Percentiles rank a stretch among this genome's conserved stretches.
These are phyloP conservation scores for Linum usitatissimum DNA, from an alignment of 345 rosid species.

Conservation along the genomic window DNA sequence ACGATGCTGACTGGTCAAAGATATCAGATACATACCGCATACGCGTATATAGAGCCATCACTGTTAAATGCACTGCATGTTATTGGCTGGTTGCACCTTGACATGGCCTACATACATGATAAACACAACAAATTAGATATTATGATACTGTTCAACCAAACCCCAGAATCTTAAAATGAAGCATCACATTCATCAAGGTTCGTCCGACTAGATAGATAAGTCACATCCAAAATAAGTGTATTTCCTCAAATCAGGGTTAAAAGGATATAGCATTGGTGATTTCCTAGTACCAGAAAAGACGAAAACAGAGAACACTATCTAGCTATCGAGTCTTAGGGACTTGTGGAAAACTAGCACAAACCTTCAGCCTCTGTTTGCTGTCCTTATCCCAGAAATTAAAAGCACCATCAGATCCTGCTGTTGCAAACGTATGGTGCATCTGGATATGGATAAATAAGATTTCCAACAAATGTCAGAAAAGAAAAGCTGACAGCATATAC, in stretches of 20 bases:
- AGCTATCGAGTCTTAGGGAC: too few relatives aligned
- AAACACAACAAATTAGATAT: neutral
- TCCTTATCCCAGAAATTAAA: conserved; percentile 99
- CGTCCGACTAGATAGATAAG: too few relatives aligned
- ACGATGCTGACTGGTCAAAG: neutral
- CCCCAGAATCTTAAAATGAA: neutral
- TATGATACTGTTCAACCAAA: neutral
- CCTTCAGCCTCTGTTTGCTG: conserved; percentile 97
- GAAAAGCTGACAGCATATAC: too few relatives aligned
- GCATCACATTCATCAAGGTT: neutral
- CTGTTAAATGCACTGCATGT: conserved; percentile 86
- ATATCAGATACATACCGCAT: conserved; percentile 43
- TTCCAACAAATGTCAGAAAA: too few relatives aligned
- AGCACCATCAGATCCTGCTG: conserved; percentile 97
- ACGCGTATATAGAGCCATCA: conserved; percentile 86
- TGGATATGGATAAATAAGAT: conserved; percentile 13
- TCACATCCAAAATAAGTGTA: too few relatives aligned
- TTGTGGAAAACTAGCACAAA: conserved; percentile 7
- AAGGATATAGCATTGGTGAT: too few relatives aligned
- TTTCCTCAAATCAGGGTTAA: too few relatives aligned
- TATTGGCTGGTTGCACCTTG: conserved; percentile 79
- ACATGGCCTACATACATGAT: conserved; percentile 55
- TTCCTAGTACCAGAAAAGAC: neutral
- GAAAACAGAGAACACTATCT: neutral
- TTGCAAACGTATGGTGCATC: conserved; percentile 93